These are phyloP conservation scores for Daucus carota DNA, from an alignment of 129 eudicot genomes.

Conservation along the genomic window DNA sequence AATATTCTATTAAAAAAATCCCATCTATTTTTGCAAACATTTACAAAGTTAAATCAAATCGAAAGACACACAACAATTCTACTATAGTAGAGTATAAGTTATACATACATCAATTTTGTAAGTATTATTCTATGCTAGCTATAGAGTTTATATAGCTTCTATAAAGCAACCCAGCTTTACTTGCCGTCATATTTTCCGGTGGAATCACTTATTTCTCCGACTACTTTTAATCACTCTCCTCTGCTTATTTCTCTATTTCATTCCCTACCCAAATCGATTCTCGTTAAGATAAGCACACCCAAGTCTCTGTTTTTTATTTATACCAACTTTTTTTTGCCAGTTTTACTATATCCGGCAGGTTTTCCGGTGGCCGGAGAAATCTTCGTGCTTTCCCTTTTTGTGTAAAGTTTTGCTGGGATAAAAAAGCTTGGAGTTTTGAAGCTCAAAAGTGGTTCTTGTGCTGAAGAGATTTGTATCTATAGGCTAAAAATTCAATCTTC, in stretches of 20 bases:
- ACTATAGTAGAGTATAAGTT: neutral
- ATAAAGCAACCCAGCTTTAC: conserved; percentile 34
- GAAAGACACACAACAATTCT: neutral
- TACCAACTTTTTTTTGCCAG: neutral
- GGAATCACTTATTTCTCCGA: conserved; percentile 26
- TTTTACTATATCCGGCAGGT: neutral
- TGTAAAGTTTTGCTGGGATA: neutral
- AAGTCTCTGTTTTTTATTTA: neutral
- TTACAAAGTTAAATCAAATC: neutral
- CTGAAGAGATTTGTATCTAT: neutral
- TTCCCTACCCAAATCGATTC: conserved; percentile 1
- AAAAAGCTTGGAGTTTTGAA: neutral
- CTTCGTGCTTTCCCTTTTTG: neutral
- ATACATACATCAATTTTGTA: neutral
- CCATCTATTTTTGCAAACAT: neutral
- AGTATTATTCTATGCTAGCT: conserved; percentile 4
- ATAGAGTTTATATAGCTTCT: neutral
- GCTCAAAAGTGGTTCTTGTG: neutral
- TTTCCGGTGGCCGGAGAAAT: neutral
- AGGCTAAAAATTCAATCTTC: neutral
- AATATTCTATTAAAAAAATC: neutral
- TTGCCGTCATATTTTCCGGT: conserved; percentile 40
- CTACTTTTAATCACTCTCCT: conserved; percentile 21
- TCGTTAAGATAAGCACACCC: neutral
- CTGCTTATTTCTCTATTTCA: conserved; percentile 13